Base-by-base conservation (phyloP, 495 filamentous ascomycete genomes). In the Neurospora sp. region DNA sequence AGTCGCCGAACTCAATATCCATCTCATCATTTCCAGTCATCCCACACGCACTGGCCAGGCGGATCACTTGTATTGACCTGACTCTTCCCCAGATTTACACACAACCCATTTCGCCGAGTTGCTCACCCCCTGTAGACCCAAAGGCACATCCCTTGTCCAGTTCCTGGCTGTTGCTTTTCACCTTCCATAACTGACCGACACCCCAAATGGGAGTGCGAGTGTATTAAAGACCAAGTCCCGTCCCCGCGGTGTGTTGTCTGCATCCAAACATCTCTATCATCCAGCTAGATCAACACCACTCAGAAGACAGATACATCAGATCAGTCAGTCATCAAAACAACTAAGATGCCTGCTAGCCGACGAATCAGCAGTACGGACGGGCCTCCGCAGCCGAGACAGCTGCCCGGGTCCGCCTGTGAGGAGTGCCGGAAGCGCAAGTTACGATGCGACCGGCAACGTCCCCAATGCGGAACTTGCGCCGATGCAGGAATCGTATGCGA, bases 361-460 rank as follows among this genome's bases (percentile, higher is more conserved):
- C 54, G 54, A 62, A 62, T 28, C 54, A 62, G 54, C 54, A 62
- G 54, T 31, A 62, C 54, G 2, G 54, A 62, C 54, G 54, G 54
- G 70, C 69, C 69, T 5, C 69, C 34, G n/a, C 77, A 82, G 69
- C 78, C 83, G 70, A 76, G 83, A 73, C 83, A 85, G 77, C 79
- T 82, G 71, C 83, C 83, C 11, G 83, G 83, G 21, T 78, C 78
- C 10, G 85, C 85, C 10, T 87, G 85, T 70, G 82, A 87, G 71
- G 83, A 85, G 73, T 87, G 85, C 74, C 82, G 84, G 34, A 82
- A 85, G 39, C 81, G 84, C 43, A 87, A 86, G 76, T 74, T 86
- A 37, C 79, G 85, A 71, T 89, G 85, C 77, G 87, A 89, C 75
- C 81, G 87, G 39, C 81, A 85, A 38, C 83, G 83, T 11, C 86